A percentile compares a stretch with the other conserved stretches of the same genome.
Evolutionary conservation across 768 basidiomycete genomes (phyloP).

Genomic region (Lyophyllum decastes): DNA sequence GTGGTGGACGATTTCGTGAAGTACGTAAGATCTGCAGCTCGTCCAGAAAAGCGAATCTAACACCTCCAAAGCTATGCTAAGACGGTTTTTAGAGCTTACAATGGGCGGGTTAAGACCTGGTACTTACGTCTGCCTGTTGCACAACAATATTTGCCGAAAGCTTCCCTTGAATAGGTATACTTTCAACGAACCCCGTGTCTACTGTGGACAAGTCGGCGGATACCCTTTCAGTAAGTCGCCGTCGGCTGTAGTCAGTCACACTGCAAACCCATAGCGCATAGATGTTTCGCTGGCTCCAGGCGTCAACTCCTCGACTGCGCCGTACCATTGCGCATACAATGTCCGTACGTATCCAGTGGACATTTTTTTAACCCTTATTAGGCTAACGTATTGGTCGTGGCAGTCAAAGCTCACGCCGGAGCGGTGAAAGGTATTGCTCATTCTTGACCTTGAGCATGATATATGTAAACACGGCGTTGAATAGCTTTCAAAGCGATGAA

Average conservation of each 20-base stretch:
- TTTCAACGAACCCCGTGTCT: slow-evolving; percentile 53
- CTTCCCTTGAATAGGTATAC: slow-evolving; percentile 38
- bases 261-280: slow-evolving; percentile 11
- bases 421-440: slow-evolving; percentile 44
- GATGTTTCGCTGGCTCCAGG: slow-evolving; percentile 42
- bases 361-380: not conserved
- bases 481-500: slow-evolving; percentile 46
- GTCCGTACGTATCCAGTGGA: slow-evolving; percentile 30
- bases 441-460: not conserved
- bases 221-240: slow-evolving; percentile 42
- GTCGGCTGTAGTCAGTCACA: not conserved
- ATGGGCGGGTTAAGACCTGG: slow-evolving; percentile 51
- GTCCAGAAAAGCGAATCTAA: not conserved
- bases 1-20: slow-evolving; percentile 51
- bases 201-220: slow-evolving; percentile 34
- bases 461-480: not conserved
- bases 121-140: too few species aligned
- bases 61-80: slow-evolving; percentile 41
- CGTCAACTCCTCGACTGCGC: slow-evolving; percentile 43
- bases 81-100: slow-evolving; percentile 49
- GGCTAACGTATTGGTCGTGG: not conserved
- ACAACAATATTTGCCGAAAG: too few species aligned
- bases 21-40: slow-evolving; percentile 22
- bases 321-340: slow-evolving; percentile 46
- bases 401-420: slow-evolving; percentile 49